Base-by-base conservation (phyloP, 495 filamentous ascomycete species). In the Tuber calosporum region DNA sequence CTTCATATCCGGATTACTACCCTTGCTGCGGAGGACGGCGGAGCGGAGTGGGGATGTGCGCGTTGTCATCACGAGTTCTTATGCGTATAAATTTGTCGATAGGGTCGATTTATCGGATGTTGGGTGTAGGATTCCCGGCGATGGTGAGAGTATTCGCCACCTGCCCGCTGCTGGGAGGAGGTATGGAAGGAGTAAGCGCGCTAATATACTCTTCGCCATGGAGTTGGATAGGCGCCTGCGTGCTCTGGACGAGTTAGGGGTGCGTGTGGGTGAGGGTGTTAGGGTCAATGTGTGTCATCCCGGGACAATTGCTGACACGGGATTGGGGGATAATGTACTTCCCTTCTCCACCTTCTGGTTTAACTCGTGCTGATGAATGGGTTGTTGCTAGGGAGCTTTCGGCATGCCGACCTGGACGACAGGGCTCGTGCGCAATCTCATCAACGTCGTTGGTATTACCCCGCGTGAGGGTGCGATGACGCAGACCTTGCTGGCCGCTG, bases 181-280 rank as follows among this genome's bases (percentile, higher is more conserved):
- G 26, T 84, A 84, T 69, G 84, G 82, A 13, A 84, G 86, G 72
- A 85, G 83, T 75, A 88, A 87, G 71, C 75, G 86, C 19, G 85
- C 85, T 17, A 86, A 86, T 72, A 76, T 86, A 45, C 74, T 85
- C 19, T 87, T 82, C 77, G 82, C 83, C 1, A 69, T 81, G 37
- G 83, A 84, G 66, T 62, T 86, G 0, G 84, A 83, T 6, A 80
- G 83, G 22, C 83, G 85, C 0, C 84, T 75, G 66, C 48, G 42
- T 26, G 48, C 48, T 26, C 45, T 8, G 22, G 45, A 26, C 9
- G 34, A 11, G 22, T 5, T 17, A 15, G 68, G 77, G 66, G 75
- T 69, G 4, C n/a, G 72, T n/a, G 42, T 36, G 7, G 74, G 72
- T n/a, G 42, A 36, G 7, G 74, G 74, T 7, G 41, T 77, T 30